phyloP scores from a whole-genome alignment of 2,329 filamentous ascomycete genomes.

The Gnomoniopsis smithogilvyi region DNA sequence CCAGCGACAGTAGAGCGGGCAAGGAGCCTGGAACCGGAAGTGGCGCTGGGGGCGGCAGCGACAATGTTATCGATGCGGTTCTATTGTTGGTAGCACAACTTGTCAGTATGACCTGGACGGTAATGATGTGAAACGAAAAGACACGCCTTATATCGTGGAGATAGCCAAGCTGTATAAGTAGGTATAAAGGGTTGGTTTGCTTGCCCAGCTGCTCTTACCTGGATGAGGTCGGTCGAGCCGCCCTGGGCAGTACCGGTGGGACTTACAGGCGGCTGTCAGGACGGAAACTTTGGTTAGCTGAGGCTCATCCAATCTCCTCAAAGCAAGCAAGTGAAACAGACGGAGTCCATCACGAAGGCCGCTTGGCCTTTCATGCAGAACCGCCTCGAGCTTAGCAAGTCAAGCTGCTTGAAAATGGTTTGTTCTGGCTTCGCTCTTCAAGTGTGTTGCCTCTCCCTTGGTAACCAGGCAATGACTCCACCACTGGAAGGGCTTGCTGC shows the following conservation, averaged over 20 bases:
- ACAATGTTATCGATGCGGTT: constrained; percentile 37
- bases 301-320: not conserved
- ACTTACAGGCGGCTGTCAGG: constrained; percentile 12
- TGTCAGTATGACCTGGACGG: not conserved
- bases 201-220: constrained; percentile 7
- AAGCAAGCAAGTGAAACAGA: not conserved
- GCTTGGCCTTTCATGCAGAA: not conserved
- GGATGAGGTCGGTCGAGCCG: constrained; percentile 4
- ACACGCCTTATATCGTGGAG: no score
- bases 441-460: no score
- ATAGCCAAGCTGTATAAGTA: constrained; percentile 4
- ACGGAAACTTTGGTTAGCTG: not conserved
- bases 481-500: no score
- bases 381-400: no score
- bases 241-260: constrained; percentile 5
- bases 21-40: constrained; percentile 1
- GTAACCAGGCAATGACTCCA: no score
- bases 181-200: constrained; percentile 6
- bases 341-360: not conserved
- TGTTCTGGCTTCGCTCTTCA: no score
- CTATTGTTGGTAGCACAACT: constrained; percentile 18
- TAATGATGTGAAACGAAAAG: not conserved
- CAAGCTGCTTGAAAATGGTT: no score
- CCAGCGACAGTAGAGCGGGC: not conserved
- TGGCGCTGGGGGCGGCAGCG: constrained; percentile 18